Conservation (phyloP, 129 eudicot genomes). For the Flaveria robusta region DNA sequence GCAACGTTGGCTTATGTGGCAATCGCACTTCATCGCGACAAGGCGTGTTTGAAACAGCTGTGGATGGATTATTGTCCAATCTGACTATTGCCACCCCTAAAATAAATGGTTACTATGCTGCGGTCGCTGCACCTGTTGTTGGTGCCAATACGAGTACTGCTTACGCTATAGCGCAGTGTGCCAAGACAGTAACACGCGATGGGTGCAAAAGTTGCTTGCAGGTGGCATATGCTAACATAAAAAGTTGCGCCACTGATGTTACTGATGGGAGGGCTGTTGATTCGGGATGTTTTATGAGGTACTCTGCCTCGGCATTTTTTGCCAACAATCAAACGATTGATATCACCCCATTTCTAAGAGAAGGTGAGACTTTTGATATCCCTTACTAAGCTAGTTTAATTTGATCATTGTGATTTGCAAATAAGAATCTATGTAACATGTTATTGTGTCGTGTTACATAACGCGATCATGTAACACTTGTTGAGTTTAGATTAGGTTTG, state of each 20-base stretch:
- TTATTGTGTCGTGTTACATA: too few species aligned
- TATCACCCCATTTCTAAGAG: background rate
- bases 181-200: background rate
- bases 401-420: too few species aligned
- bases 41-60: background rate
- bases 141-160: background rate
- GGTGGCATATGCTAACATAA: background rate
- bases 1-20: background rate
- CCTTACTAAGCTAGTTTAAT: background rate
- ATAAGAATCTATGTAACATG: too few species aligned
- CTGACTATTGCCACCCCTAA: background rate
- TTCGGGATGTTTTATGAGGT: background rate
- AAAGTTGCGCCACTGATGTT: background rate
- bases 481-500: too few species aligned
- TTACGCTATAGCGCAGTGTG: slow-evolving; percentile 5
- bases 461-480: too few species aligned
- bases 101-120: background rate
- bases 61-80: background rate
- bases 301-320: background rate
- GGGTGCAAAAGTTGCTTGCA: background rate
- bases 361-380: background rate
- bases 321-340: background rate
- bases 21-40: background rate
- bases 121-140: background rate
- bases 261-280: background rate